These are phyloP conservation scores for Gloeopeniophorella convolvens DNA, from an alignment of 768 basidiomycete genomes.

Conservation along the genomic window DNA sequence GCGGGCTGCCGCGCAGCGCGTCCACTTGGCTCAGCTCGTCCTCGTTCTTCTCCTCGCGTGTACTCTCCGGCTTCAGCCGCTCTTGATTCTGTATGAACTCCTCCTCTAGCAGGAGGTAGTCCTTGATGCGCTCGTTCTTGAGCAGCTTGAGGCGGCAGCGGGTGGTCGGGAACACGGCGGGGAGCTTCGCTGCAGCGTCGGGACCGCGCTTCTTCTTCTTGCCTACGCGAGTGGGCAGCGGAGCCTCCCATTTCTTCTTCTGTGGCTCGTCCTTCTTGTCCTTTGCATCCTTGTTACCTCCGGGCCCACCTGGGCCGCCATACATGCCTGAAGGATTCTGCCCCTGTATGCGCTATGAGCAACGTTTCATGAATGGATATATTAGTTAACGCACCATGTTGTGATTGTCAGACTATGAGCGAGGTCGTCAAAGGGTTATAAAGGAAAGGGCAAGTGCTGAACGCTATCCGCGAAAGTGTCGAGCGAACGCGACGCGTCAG, in stretches of 20 bases:
- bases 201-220: conserved; percentile 97
- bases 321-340: conserved; percentile 63
- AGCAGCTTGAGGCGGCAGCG: conserved; percentile 92
- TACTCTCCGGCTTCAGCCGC: conserved; percentile 78
- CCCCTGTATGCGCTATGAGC: conserved; percentile 40
- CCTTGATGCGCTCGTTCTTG: conserved; percentile 97
- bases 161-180: conserved; percentile 88
- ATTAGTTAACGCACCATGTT: conserved; percentile 17
- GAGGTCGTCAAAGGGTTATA: no score
- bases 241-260: conserved; percentile 98
- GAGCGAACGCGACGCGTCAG: conserved; percentile 31
- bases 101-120: conserved; percentile 92
- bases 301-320: conserved; percentile 27
- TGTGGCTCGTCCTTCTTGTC: conserved; percentile 44
- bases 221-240: conserved; percentile 91
- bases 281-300: conserved; percentile 24
- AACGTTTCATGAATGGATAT: not conserved
- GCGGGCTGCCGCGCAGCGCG: conserved; percentile 88
- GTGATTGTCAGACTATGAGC: no score
- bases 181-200: conserved; percentile 83
- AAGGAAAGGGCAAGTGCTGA: conserved; percentile 8
- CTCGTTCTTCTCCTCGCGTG: conserved; percentile 91
- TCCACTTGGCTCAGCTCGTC: conserved; percentile 93
- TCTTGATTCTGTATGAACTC: conserved; percentile 94
- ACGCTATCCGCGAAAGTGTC: conserved; percentile 8